Base-by-base conservation (phyloP, 257 asterid species). In the Avicennia marina region DNA sequence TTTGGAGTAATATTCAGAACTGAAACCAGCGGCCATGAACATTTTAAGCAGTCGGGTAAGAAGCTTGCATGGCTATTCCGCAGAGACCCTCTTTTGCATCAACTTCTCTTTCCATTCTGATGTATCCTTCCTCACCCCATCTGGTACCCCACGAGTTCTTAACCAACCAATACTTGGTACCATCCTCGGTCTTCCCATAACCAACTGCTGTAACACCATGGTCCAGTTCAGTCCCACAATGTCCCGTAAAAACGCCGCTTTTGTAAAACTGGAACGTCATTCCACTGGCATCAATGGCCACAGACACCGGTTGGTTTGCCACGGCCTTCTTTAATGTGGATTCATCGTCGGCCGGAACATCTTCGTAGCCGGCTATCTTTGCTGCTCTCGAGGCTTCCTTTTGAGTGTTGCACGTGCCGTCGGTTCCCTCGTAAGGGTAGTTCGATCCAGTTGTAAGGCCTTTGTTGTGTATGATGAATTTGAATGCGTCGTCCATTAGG, bases 121-220 rank as follows among this genome's bases (percentile, higher is more conserved):
- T 19, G 22, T 78, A 75, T 4, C 82, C 85, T 6, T 58, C 31
- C 11, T 78, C 79, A 1, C 84, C 81, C 81, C 81, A 78, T 1
- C 25, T 41, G 1, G 44, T 17, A 2, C 80, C 80, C 83, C 78
- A 73, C 0, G 80, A 77, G 20, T 77, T 77, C 64, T 72, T 72
- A 0, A 72, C 57, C 4, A 72, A 8, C 80, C 85, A 75, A 58
- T 72, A 75, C 15, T 75, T 69, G 4, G 66, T 47, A 2, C 77
- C 80, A 47, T 67, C 78, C 2, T 25, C 33, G 3, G 71, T 36
- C 0, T 64, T 46, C 0, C 82, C 85, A 22, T 68, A 79, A 6
- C 85, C 82, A 9, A 69, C 73, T 0, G 64, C 69, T 3, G 82
- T 57, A 6, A 72, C 77, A 0, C 69, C 85, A 9, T 79, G 85